Evolutionary conservation across 1,139 yeast genomes (phyloP).

Genomic region (Geotrichum phurueaensis): DNA sequence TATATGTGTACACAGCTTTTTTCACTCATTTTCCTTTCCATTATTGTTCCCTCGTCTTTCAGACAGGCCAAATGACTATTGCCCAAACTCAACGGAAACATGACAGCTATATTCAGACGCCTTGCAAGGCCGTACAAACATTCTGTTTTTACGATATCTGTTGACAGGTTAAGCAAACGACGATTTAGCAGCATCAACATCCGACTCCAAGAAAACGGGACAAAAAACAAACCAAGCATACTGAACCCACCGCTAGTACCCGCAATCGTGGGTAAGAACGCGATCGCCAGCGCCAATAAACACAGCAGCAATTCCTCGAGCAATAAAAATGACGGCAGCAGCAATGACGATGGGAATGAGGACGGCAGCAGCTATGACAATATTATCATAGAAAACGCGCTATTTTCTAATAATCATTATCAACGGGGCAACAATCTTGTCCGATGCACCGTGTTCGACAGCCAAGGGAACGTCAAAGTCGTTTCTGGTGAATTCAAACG

Average conservation of each 20-base stretch:
- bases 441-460: slow-evolving; percentile 73
- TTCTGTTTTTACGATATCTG: neutral
- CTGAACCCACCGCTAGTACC: neutral
- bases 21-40: neutral
- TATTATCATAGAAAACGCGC: neutral
- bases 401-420: neutral
- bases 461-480: slow-evolving; percentile 62
- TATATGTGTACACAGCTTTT: neutral
- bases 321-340: neutral
- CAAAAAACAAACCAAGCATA: neutral
- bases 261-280: neutral
- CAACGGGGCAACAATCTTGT: slow-evolving; percentile 33
- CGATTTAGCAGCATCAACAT: neutral
- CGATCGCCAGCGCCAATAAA: neutral
- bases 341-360: neutral
- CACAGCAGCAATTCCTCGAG: neutral
- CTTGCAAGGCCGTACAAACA: neutral
- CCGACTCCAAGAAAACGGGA: neutral
- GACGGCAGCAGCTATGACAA: neutral
- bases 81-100: neutral
- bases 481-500: slow-evolving; percentile 75
- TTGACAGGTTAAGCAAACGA: neutral
- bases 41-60: neutral
- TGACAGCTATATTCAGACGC: neutral
- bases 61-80: neutral